Evolutionary conservation across 2,329 filamentous ascomycete species (phyloP), one percentile per base, ranked within the genome.

Genomic region (Cytospora chrysosperma): DNA sequence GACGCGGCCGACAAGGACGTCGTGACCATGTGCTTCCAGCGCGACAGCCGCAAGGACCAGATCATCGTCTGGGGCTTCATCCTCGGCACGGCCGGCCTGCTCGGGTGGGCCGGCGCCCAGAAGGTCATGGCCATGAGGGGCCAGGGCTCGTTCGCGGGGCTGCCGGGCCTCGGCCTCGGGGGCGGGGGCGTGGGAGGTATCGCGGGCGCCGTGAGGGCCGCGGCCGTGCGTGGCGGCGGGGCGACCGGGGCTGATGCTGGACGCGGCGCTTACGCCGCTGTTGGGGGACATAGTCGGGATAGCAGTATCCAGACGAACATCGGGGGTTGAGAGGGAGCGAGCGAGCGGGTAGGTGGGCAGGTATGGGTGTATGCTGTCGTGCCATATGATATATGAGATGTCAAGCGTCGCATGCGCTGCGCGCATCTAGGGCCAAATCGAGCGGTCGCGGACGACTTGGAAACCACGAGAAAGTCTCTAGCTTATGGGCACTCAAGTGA

Each of bases 21-120:
- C 24, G 75, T 84, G 50, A 86, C 86, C 30, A 79, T 81, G 71
- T 89, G 86, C 72, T 89, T 89, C 75, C 85, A 88, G 78, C 82
- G 86, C 67, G 86, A 89, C 73, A 86, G 83, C 72, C 82, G 82
- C 73, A 89, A 89, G 76, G 86, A 89, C 74, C 82, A 83, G 75
- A 80, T 88, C 68, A 88, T 89, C 40, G 86, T 89, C 4, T 86
- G 86, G 81, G 82, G 78, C 1, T 89, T 89, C 74, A 82, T 89
- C 56, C 72, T 86, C 12, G 84, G 82, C 59, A 88, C 85, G 0
- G 70, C 80, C 4, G 85, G 85, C 0, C 72, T 89, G 65, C 75
- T 89, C 56, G 84, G 81, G 28, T 88, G 85, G 85, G 84, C 86
- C 8, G 83, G 77, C 9, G 76, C 82, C 63, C 81, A 79, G 73